These are phyloP conservation scores for Termitomyces sp. DNA, from an alignment of 768 basidiomycete species.

Conservation along the genomic window DNA sequence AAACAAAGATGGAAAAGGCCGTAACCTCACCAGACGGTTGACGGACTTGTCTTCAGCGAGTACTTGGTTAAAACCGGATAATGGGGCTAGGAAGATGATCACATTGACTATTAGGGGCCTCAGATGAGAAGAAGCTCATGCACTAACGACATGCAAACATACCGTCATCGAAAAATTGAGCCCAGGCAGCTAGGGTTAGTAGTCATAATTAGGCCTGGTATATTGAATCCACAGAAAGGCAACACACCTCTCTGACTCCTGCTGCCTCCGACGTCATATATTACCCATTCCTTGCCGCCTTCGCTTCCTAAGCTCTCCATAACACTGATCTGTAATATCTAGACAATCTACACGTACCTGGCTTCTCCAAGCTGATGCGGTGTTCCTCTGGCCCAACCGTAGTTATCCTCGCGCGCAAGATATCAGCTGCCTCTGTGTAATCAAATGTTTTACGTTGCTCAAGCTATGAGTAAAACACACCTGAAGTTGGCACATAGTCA, in stretches of 20 bases:
- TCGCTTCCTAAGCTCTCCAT: conserved; percentile 14
- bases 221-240: conserved; percentile 1
- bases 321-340: background rate
- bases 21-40: conserved; percentile 50
- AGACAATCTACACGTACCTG: conserved; percentile 17
- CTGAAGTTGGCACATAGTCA: conserved; percentile 46
- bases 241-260: conserved; percentile 51
- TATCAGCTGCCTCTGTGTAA: conserved; percentile 37
- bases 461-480: conserved; percentile 25
- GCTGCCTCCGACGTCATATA: conserved; percentile 65
- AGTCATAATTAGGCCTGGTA: background rate
- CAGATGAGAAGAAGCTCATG: background rate
- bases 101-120: conserved; percentile 38
- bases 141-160: conserved; percentile 5
- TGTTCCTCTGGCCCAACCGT: conserved; percentile 66
- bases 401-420: conserved; percentile 57
- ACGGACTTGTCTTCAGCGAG: conserved; percentile 51
- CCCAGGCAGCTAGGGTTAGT: conserved; percentile 48
- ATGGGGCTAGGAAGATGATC: conserved; percentile 62
- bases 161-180: conserved; percentile 68
- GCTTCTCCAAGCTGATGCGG: conserved; percentile 41
- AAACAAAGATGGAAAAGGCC: background rate
- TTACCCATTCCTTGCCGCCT: conserved; percentile 45
- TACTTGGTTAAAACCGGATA: conserved; percentile 61
- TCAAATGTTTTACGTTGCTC: background rate